Base-by-base conservation (phyloP, 2,329 filamentous ascomycete species). In the Aureobasidium sp. region DNA sequence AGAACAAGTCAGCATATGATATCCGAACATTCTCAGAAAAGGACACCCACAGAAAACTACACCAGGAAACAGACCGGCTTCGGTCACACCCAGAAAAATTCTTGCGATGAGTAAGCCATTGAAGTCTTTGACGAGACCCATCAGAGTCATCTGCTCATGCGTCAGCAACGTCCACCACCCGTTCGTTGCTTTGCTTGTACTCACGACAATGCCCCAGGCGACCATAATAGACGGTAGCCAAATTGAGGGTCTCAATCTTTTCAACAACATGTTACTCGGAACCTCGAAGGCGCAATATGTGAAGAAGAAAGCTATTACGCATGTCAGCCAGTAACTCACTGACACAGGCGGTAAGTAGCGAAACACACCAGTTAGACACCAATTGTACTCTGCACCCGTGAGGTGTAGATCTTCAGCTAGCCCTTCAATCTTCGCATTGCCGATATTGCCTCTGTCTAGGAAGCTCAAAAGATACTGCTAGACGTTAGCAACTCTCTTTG, bases 361-460 rank as follows among this genome's bases (percentile, higher is more conserved):
- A 37, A 10, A 24, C 39, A 26, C 24, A 57, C 53, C 53, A 13
- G 72, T 74, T 39, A 77, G 65, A 2, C 61, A 63, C 63, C 63
- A 63, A 2, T 88, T 76, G 62, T 88, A 88, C 66, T 87, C 79
- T 34, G 64, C 36, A n/a, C 67, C 67, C 12, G 64, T 65, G 46
- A 70, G 59, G 7, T 64, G 53, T 27, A 70, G 61, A 26, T 68
- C 67, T 34, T 65, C 63, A 7, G 56, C 57, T 20, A 70, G 55
- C 3, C 68, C 68, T 12, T 68, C 67, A 32, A 72, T 70, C 59
- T 66, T 68, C 20, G 70, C 69, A 56, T 70, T 70, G 29, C 66
- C 68, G 27, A 65, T 67, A 50, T 64, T 65, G 34, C 60, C 63
- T 48, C 67, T 44, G 32, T 73, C 71, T 7, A 73, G 63, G 56